Conservation (phyloP, 148 eudicot genomes). For the Nyssa sinensis region DNA sequence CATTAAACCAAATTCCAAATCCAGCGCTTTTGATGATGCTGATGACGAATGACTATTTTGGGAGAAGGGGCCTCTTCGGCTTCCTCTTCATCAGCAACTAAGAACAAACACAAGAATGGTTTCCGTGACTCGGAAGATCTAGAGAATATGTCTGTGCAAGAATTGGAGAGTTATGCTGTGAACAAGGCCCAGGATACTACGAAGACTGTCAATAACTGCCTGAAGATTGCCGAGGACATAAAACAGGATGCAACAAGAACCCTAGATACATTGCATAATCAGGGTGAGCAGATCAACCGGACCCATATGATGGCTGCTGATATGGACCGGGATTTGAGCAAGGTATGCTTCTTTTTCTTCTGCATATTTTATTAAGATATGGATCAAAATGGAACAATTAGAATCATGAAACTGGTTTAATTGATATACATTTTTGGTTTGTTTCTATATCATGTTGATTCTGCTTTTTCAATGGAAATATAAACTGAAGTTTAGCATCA, state of each 20-base stretch:
- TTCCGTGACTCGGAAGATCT: constrained; percentile 44
- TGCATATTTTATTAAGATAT: not conserved
- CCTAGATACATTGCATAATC: constrained; percentile 81
- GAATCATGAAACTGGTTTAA: no score
- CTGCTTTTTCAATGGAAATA: no score
- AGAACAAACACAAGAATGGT: constrained; percentile 30
- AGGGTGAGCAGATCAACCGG: constrained; percentile 85
- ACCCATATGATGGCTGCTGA: constrained; percentile 75
- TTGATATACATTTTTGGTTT: no score
- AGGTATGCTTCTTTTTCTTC: constrained; percentile 37
- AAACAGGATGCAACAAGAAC: constrained; percentile 69
- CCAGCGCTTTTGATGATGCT: no score
- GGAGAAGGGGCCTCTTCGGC: no score
- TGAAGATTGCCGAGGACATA: constrained; percentile 81
- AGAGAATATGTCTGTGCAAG: constrained; percentile 77
- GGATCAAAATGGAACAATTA: not conserved
- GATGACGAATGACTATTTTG: no score
- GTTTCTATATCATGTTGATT: no score
- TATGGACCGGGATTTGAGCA: constrained; percentile 75
- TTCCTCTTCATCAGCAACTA: no score
- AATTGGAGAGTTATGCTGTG: constrained; percentile 77
- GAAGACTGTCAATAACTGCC: constrained; percentile 60
- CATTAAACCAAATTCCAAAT: constrained; percentile 25
- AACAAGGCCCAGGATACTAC: constrained; percentile 75
- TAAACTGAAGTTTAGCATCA: no score